A percentile compares a stretch with the other conserved stretches of the same genome.
Conservation (phyloP, 371 early-diverging fungal species). For the Coemansia sp. region DNA sequence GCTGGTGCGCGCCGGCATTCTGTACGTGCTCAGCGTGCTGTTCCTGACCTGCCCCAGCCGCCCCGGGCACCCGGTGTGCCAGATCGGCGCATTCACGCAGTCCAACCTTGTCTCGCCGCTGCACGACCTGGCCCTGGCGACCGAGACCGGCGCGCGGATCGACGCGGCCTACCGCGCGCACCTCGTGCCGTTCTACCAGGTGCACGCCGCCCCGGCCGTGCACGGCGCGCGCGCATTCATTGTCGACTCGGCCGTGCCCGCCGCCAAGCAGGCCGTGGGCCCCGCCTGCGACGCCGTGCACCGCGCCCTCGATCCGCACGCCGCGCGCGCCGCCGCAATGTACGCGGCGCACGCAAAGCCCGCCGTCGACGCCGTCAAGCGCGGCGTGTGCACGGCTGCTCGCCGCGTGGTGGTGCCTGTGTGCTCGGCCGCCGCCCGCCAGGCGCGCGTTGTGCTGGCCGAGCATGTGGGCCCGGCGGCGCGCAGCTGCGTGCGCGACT, state of each 20-base stretch:
- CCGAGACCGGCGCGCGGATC: constrained; percentile 44
- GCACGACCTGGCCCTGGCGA: constrained; percentile 14
- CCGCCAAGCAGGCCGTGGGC: constrained; percentile 12
- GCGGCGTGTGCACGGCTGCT: constrained; percentile 1
- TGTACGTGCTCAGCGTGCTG: constrained; percentile 30
- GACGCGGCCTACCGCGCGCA: constrained; percentile 42
- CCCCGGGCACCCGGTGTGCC: constrained; percentile 34
- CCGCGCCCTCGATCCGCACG: constrained; percentile 22
- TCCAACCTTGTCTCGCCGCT: constrained; percentile 21
- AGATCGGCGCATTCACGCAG: constrained; percentile 12
- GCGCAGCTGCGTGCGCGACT: constrained; percentile 19
- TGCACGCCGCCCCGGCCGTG: constrained; percentile 31
- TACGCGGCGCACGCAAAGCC: constrained; percentile 28
- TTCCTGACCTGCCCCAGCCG: constrained; percentile 34
- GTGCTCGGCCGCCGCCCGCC: neutral
- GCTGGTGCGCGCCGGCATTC: constrained; percentile 16
- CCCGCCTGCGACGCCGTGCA: constrained; percentile 27
- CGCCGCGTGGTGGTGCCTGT: constrained; percentile 18
- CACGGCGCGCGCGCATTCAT: constrained; percentile 12
- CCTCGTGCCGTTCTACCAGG: constrained; percentile 44
- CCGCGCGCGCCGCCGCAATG: constrained; percentile 6
- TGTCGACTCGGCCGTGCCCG: constrained; percentile 24
- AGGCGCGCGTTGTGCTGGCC: neutral
- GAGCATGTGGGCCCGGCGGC: constrained; percentile 18
- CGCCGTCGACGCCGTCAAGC: constrained; percentile 14